Conservation (phyloP, 2,329 filamentous ascomycete species). For the Aspergillus sp. region DNA sequence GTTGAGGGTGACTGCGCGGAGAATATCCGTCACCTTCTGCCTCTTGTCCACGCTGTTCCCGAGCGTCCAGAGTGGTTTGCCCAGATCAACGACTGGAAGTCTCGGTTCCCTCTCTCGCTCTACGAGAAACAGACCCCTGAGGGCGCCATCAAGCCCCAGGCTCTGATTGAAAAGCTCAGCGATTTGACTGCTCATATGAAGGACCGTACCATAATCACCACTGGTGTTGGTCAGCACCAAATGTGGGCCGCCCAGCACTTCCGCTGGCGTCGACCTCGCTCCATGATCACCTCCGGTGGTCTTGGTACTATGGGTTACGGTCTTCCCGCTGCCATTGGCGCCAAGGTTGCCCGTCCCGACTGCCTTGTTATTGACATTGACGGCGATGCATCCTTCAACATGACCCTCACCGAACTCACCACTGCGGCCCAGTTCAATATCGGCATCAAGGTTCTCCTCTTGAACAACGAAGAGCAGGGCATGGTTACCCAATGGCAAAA, state of each 20-base stretch:
- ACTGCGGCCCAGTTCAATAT: constrained; percentile 96
- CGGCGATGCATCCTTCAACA: constrained; percentile 97
- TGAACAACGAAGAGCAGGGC: constrained; percentile 97
- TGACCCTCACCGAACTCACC: constrained; percentile 94
- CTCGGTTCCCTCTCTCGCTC: constrained; percentile 77
- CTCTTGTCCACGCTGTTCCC: constrained; percentile 63
- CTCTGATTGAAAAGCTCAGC: constrained; percentile 86
- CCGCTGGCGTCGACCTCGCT: constrained; percentile 86
- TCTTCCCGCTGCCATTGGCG: constrained; percentile 90
- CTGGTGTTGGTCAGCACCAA: constrained; percentile 95
- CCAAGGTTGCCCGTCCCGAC: constrained; percentile 81
- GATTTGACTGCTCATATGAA: constrained; percentile 78
- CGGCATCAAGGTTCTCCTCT: constrained; percentile 86
- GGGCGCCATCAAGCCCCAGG: constrained; percentile 90
- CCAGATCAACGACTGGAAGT: constrained; percentile 89
- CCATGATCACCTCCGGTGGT: constrained; percentile 95
- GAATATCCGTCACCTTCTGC: constrained; percentile 75
- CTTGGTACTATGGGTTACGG: constrained; percentile 96
- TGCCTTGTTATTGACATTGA: constrained; percentile 93
- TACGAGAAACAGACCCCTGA: constrained; percentile 76
- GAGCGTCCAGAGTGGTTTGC: constrained; percentile 82
- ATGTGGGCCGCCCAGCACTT: constrained; percentile 99
- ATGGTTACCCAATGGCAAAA: constrained; percentile 99
- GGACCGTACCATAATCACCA: constrained; percentile 81
- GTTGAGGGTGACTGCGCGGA: constrained; percentile 87